phyloP scores from a whole-genome alignment of 2,329 filamentous ascomycete genomes.

The Ramularia endophylla region DNA sequence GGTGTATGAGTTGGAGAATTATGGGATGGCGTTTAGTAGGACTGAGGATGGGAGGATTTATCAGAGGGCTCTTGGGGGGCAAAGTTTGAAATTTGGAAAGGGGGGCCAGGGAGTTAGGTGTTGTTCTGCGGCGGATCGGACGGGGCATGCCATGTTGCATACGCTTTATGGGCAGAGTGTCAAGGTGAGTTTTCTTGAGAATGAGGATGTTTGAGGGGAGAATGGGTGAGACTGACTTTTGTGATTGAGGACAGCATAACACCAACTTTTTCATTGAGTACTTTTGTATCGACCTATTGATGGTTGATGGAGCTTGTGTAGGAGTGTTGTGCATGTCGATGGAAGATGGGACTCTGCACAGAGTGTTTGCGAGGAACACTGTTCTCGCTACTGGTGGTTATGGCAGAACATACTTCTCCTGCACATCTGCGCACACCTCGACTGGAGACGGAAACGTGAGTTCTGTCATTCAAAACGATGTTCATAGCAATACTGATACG shows the following conservation, averaged over 20 bases:
- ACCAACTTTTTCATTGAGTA: constrained; percentile 48
- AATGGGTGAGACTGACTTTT: neutral
- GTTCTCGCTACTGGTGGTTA: constrained; percentile 46
- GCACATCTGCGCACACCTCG: constrained; percentile 45
- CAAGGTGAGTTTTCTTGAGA: constrained; percentile 44
- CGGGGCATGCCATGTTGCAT: constrained; percentile 47
- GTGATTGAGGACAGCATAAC: constrained; percentile 28
- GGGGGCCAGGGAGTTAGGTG: constrained; percentile 46
- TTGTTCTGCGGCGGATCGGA: constrained; percentile 43
- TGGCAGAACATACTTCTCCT: constrained; percentile 47
- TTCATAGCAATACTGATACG: too few relatives aligned
- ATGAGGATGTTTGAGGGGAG: constrained; percentile 22
- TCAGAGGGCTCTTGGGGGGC: constrained; percentile 45
- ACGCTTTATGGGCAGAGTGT: constrained; percentile 46
- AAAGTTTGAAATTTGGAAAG: constrained; percentile 42
- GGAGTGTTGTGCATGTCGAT: constrained; percentile 43
- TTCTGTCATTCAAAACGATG: neutral
- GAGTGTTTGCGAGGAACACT: constrained; percentile 45
- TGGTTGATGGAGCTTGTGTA: constrained; percentile 44
- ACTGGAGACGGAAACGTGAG: constrained; percentile 44
- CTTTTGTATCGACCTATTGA: constrained; percentile 45
- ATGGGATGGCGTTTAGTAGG: constrained; percentile 50
- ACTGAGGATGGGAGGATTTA: constrained; percentile 43
- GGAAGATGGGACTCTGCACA: constrained; percentile 46
- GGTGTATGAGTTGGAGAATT: constrained; percentile 51